Conservation (phyloP, 1,284 basidiomycete genomes). For the Boletus smithii region DNA sequence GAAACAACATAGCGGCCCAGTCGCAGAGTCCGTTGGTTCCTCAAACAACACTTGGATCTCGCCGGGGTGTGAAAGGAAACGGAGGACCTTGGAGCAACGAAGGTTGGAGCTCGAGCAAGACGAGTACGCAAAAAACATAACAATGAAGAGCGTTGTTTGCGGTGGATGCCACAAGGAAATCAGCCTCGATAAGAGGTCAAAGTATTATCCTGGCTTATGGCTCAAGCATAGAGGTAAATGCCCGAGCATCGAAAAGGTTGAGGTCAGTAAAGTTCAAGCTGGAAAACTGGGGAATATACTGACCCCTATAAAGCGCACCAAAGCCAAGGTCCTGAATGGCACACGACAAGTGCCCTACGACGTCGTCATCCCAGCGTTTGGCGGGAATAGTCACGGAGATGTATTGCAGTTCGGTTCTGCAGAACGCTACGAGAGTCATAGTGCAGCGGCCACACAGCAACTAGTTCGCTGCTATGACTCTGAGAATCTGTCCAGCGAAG, state of each 20-base stretch:
- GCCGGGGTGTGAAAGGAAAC: constrained; percentile 28
- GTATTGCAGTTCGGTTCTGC: neutral
- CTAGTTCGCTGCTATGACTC: constrained; percentile 1
- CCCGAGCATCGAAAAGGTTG: constrained; percentile 19
- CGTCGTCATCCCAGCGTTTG: neutral
- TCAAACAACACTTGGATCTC: constrained; percentile 11
- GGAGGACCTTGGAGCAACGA: constrained; percentile 30
- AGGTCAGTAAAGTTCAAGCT: constrained; percentile 24
- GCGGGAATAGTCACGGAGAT: neutral
- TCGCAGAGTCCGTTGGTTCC: constrained; percentile 1
- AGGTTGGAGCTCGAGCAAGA: constrained; percentile 31
- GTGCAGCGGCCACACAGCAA: neutral
- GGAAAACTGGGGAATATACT: constrained; percentile 2
- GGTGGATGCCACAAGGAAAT: constrained; percentile 27
- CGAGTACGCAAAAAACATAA: constrained; percentile 26
- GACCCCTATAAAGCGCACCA: constrained; percentile 21
- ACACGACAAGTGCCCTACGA: constrained; percentile 1
- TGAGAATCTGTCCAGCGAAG: constrained; percentile 14
- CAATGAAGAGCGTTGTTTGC: constrained; percentile 27
- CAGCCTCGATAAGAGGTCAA: constrained; percentile 34
- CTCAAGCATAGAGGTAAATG: constrained; percentile 29
- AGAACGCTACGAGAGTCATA: constrained; percentile 1
- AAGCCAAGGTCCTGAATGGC: neutral
- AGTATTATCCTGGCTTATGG: constrained; percentile 36
- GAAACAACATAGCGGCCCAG: constrained; percentile 1